phyloP scores from a whole-genome alignment of 352 stramenopile genomes.

The Blastocystis sp. region DNA sequence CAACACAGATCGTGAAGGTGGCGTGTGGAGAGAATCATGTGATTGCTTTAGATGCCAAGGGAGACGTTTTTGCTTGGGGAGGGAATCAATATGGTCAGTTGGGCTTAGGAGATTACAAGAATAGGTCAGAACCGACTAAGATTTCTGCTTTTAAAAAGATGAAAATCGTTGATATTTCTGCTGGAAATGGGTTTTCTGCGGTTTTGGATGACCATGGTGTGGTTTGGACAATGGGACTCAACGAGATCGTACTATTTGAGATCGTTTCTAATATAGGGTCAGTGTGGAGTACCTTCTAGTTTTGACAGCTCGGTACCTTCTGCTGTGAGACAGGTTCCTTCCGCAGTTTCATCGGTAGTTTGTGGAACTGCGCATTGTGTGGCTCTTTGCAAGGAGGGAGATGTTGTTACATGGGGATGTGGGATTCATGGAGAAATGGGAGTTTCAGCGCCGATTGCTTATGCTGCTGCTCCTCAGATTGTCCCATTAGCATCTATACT shows the following conservation, averaged over 20 bases:
- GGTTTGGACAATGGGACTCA: neutral
- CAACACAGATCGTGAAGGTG: neutral
- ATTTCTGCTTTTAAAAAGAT: neutral
- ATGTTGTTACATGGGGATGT: neutral
- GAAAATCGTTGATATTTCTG: neutral
- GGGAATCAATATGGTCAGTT: constrained; percentile 3
- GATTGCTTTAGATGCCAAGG: constrained; percentile 3
- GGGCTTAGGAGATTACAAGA: neutral
- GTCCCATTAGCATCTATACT: neutral
- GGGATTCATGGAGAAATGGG: neutral
- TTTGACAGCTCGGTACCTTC: neutral
- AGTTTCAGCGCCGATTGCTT: neutral
- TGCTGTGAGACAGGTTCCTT: neutral
- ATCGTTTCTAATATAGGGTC: neutral
- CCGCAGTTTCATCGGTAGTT: neutral
- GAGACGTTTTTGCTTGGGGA: constrained; percentile 59
- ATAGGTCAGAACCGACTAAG: neutral
- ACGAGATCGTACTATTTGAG: neutral
- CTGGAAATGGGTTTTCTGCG: neutral
- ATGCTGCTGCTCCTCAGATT: neutral
- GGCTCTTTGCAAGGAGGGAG: constrained; percentile 12
- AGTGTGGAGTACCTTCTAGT: neutral
- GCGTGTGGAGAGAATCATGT: neutral
- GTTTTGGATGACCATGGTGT: neutral
- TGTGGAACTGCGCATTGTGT: neutral